phyloP scores from a whole-genome alignment of 2,329 filamentous ascomycete genomes.

The Stenocarpella maydis region DNA sequence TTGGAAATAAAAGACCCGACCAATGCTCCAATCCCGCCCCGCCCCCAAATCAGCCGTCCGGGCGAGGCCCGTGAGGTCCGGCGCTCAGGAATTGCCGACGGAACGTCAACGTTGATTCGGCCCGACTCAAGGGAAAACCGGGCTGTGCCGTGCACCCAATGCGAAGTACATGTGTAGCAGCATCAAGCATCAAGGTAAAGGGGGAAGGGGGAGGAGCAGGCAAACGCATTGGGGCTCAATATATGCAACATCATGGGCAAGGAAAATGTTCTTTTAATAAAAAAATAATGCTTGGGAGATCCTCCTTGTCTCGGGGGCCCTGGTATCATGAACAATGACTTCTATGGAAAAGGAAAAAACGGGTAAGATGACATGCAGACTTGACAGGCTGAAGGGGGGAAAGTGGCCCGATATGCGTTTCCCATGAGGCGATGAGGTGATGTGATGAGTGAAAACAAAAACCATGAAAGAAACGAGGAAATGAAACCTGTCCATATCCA shows the following conservation, averaged over 20 bases:
- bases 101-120: constrained; percentile 15
- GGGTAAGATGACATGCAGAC: constrained; percentile 21
- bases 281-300: constrained; percentile 30
- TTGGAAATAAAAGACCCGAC: not conserved
- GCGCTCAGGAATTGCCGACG: not conserved
- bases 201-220: not conserved
- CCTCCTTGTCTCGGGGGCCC: constrained; percentile 25
- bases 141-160: not conserved
- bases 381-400: not conserved
- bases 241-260: constrained; percentile 10
- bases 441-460: constrained; percentile 8
- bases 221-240: not conserved
- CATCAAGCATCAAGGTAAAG: not conserved
- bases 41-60: not conserved
- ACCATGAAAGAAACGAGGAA: constrained; percentile 35
- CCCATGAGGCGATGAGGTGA: not conserved
- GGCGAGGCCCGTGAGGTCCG: not conserved
- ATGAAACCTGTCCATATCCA: constrained; percentile 23
- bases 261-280: not conserved
- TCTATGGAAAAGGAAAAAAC: constrained; percentile 20
- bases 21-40: not conserved
- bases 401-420: constrained; percentile 14
- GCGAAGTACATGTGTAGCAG: not conserved
- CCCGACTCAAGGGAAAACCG: not conserved
- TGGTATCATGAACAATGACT: constrained; percentile 35